Base-by-base conservation (phyloP, 2,329 filamentous ascomycete species). In the Ophiostoma ulmi region DNA sequence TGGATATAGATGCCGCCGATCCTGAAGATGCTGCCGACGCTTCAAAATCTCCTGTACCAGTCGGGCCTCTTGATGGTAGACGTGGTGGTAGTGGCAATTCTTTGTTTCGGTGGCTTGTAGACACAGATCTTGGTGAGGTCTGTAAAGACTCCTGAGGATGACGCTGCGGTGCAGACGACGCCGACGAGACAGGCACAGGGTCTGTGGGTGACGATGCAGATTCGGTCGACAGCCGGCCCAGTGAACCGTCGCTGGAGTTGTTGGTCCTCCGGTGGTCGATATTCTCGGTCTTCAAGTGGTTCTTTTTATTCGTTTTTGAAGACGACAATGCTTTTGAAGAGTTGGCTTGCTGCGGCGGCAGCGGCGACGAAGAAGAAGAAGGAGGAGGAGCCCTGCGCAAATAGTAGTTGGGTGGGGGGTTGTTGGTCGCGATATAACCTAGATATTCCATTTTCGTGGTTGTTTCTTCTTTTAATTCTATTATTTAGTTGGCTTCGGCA, bases 401-500 rank as follows among this genome's bases (percentile, higher is more conserved):
- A 63, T 63, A 63, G 55, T 68, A 70, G 36, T 69, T 69, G 67
- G 72, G 69, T 69, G 70, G 70, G 71, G 70, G 72, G 55, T 72
- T 70, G 66, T 72, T 72, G 67, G 71, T 68, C 13, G 73, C 72
- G 48, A 72, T 70, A 65, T 74, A 74, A 39, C 73, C 74, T 67
- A 72, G 68, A 67, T 73, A 72, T 70, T 74, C 74, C 71, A 75
- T 74, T 69, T 64, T 70, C 65, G 26, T 63, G 22, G 26, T 6
- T 63, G 14, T 35, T 17, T 66, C 67, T 39, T 35, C 48, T 20
- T 20, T 48, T 52, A 61, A 63, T 64, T 38, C 52, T 69, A n/a
- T 36, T 65, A 39, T 65, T 17, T 14, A 17, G 63, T 39, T 58
- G 52, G 48, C 10, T 11, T 26, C 52, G 52, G 52, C 22, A 26